Base-by-base conservation (phyloP, 495 filamentous ascomycete genomes). In the Penicillium malachiteum region DNA sequence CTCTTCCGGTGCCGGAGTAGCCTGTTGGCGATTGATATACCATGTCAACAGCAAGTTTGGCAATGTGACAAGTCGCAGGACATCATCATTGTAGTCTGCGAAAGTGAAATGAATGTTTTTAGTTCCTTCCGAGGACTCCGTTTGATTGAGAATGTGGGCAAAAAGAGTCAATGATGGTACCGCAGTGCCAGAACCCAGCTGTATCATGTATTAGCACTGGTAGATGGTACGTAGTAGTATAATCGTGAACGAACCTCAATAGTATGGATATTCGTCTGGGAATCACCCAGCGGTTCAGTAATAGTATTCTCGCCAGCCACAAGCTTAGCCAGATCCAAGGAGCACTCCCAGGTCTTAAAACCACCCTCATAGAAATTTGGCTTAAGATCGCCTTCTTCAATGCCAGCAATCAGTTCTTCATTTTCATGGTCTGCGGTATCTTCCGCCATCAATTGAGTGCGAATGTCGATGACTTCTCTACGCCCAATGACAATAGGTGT, bases 291-390 rank as follows among this genome's bases (percentile, higher is more conserved):
- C 60, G 58, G 54, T 16, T 53, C 55, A 7, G 45, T 41, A 13
- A 51, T 38, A 3, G 52, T 58, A 10, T 40, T 50, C 26, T 71
- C 65, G 3, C 56, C 50, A 32, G 58, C 41, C 41, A 69, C 60
- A 21, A 90, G 81, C 61, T 81, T 87, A 13, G 90, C 92, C 16
- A 98, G 73, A 72, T 97, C 94, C 50, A 95, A 73, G 10, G 88
- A 86, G 73, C 94, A 96, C 73, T 98, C 94, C 94, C 94, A 98
- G 59, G 90, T 96, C 76, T 98, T 97, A 73, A 97, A 92, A n/a
- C 94, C 94, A 37, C 94, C 94, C 69, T 98, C 94, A 70, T 98
- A 98, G 63, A 97, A 85, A 57, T 88, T 87, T 11, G 90, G 89
- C 67, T 85, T 88, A 64, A 98, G 85, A 67, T 98, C 94, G 55